Evolutionary conservation across 2,329 filamentous ascomycete genomes (phyloP).

Genomic region (Xylaria sp.): DNA sequence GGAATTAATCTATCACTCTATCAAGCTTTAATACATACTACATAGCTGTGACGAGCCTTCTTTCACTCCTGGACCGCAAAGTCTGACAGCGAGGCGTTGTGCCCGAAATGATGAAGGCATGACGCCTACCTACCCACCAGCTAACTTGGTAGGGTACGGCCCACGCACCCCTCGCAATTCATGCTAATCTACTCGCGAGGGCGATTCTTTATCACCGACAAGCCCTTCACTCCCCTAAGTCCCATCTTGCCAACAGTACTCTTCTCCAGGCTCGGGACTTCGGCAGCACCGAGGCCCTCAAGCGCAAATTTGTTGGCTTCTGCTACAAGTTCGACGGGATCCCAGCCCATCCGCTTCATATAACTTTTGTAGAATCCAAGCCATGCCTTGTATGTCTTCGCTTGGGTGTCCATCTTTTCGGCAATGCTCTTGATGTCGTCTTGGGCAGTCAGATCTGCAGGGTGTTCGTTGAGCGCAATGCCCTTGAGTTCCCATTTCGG

Average conservation of each 20-base stretch:
- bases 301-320: slow-evolving; percentile 58
- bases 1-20: no score
- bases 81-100: slow-evolving; percentile 4
- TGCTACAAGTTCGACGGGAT: slow-evolving; percentile 48
- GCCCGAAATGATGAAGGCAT: slow-evolving; percentile 7
- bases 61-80: no score
- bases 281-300: slow-evolving; percentile 52
- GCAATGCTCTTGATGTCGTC: slow-evolving; percentile 48
- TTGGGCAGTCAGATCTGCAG: slow-evolving; percentile 51
- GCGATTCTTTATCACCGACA: slow-evolving; percentile 36
- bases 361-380: slow-evolving; percentile 60
- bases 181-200: slow-evolving; percentile 1
- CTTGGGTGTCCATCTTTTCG: slow-evolving; percentile 49
- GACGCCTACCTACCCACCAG: slow-evolving; percentile 11
- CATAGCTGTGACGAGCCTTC: no score
- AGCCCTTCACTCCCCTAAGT: slow-evolving; percentile 55
- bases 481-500: slow-evolving; percentile 56
- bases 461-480: slow-evolving; percentile 57
- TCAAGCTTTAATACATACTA: no score
- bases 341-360: slow-evolving; percentile 49
- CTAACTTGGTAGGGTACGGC: slow-evolving; percentile 3
- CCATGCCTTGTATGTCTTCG: slow-evolving; percentile 62
- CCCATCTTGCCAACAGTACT: slow-evolving; percentile 62
- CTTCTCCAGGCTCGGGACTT: slow-evolving; percentile 54
- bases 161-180: not conserved